Conservation (phyloP, 169 alveolate genomes). For the Cryptosporidium sp. region DNA sequence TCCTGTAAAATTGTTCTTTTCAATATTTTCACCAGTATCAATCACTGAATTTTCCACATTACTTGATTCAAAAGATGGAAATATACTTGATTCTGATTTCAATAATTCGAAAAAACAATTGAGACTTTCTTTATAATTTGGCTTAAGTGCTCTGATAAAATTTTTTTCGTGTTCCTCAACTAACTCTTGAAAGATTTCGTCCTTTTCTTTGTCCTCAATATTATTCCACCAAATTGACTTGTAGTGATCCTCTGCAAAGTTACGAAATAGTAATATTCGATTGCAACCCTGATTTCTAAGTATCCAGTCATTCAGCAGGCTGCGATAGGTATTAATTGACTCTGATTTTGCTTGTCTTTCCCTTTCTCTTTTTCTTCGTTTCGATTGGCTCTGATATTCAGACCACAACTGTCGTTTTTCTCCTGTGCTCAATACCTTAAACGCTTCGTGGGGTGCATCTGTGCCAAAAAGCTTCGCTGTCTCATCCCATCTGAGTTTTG, state of each 20-base stretch:
- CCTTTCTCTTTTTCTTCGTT: constrained; percentile 41
- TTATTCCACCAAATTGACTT: constrained; percentile 58
- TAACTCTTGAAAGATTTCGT: constrained; percentile 61
- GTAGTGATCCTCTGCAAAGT: constrained; percentile 31
- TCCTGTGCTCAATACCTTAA: constrained; percentile 54
- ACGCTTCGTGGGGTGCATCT: constrained; percentile 43
- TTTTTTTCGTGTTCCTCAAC: constrained; percentile 42
- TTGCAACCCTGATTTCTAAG: constrained; percentile 23
- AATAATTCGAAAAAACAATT: constrained; percentile 3
- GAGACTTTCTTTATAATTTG: constrained; percentile 2
- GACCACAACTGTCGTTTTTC: constrained; percentile 74
- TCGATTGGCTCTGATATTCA: constrained; percentile 70
- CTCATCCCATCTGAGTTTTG: constrained; percentile 61
- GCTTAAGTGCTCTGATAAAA: not conserved
- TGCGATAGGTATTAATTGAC: not conserved
- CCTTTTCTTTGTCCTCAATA: constrained; percentile 44
- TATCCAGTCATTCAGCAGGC: constrained; percentile 28
- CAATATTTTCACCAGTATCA: not conserved
- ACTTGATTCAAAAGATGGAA: constrained; percentile 1
- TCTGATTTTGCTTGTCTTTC: constrained; percentile 61
- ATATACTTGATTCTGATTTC: constrained; percentile 3
- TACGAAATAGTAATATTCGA: constrained; percentile 18
- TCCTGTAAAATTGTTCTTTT: not conserved
- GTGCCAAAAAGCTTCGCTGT: constrained; percentile 39
- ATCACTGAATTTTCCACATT: not conserved